phyloP scores from a whole-genome alignment of 192 early-diverging fungal genomes.

The Backusella sp. region DNA sequence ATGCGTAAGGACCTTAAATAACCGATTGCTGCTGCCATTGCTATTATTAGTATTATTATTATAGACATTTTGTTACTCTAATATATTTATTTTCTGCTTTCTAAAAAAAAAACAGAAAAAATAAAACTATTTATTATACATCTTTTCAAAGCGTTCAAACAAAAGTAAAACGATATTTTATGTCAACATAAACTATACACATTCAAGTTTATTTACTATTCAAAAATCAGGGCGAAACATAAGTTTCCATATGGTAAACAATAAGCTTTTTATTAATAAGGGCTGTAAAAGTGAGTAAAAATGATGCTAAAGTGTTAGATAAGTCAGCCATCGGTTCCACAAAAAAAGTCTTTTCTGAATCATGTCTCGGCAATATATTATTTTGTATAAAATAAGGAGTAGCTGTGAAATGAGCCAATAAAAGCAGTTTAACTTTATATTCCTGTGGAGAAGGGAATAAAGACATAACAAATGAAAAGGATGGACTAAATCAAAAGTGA shows the following conservation, averaged over 20 bases:
- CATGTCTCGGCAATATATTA: not conserved
- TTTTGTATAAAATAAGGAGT: not conserved
- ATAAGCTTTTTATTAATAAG: not conserved
- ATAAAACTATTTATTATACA: not conserved
- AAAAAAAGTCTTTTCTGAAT: not conserved
- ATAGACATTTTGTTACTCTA: not conserved
- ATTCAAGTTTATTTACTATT: not conserved
- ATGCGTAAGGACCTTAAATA: conserved; percentile 19
- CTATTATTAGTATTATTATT: not conserved
- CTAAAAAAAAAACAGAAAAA: not conserved
- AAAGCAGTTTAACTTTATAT: not conserved
- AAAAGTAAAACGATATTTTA: too few species aligned
- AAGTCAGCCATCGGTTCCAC: not conserved
- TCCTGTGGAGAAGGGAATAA: not conserved
- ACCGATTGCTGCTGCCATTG: not conserved
- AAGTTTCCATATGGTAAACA: not conserved
- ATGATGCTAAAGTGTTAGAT: not conserved
- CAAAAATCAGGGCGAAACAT: not conserved
- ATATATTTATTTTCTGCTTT: not conserved
- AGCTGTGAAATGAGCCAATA: not conserved
- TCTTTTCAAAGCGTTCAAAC: too few species aligned
- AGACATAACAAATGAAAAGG: not conserved
- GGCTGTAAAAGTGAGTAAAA: not conserved
- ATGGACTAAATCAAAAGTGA: not conserved
- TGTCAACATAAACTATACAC: not conserved